phyloP scores from a whole-genome alignment of 164 flowering plant genomes.

The Tetracentron sinense region DNA sequence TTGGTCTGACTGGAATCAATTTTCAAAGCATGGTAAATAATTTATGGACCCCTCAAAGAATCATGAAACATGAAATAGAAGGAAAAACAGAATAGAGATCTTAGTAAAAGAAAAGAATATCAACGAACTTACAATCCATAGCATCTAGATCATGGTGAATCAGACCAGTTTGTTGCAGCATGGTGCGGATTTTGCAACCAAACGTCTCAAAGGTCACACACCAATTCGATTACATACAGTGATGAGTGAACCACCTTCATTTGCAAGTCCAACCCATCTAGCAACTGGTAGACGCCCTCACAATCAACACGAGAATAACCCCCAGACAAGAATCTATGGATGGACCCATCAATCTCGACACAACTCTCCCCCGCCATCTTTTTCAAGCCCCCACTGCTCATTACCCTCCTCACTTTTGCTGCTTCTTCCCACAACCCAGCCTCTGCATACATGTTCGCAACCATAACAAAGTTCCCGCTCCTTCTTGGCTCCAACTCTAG shows the following conservation, averaged over 20 bases:
- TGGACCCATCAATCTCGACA: slow-evolving; percentile 41
- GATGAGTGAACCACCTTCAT: slow-evolving; percentile 26
- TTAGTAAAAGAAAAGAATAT: too few species aligned
- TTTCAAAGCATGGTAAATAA: too few species aligned
- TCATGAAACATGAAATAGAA: too few species aligned
- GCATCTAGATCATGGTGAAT: too few species aligned
- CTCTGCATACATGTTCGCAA: slow-evolving; percentile 63
- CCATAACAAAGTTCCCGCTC: slow-evolving; percentile 60
- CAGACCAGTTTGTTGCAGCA: too few species aligned
- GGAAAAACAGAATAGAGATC: too few species aligned
- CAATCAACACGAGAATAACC: slow-evolving; percentile 28
- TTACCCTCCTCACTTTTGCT: slow-evolving; percentile 37
- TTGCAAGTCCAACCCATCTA: slow-evolving; percentile 37
- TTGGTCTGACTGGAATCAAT: too few species aligned
- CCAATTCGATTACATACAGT: not conserved
- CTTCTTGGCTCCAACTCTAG: slow-evolving; percentile 61
- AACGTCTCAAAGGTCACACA: not conserved
- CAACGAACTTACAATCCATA: too few species aligned
- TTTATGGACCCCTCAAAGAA: too few species aligned
- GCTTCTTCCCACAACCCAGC: slow-evolving; percentile 65
- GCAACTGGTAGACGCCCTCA: slow-evolving; percentile 26
- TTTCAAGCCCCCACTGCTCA: slow-evolving; percentile 44
- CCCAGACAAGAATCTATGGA: slow-evolving; percentile 47
- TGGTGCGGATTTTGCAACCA: too few species aligned
- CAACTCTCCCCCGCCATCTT: slow-evolving; percentile 66